These are phyloP conservation scores for Fusarium equiseti DNA, from an alignment of 2,329 filamentous ascomycete species.

Conservation along the genomic window DNA sequence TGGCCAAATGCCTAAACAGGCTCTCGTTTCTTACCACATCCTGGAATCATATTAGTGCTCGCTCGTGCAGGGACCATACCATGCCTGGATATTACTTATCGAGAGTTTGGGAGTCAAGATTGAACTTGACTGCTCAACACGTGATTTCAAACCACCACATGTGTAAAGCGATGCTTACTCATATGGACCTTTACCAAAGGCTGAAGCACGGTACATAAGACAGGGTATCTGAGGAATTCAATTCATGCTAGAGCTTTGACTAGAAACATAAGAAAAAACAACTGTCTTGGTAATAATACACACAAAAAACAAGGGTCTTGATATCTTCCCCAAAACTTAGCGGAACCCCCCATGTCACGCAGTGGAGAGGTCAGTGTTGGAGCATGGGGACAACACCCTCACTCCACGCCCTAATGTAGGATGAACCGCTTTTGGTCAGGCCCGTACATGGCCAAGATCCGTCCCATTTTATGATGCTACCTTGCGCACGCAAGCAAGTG, in stretches of 20 bases:
- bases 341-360: constrained; percentile 37
- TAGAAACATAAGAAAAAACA: constrained; percentile 2
- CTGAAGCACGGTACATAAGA: background rate
- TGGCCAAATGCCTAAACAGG: constrained; percentile 25
- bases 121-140: background rate
- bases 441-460: constrained; percentile 46
- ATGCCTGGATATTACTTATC: constrained; percentile 2
- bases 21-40: constrained; percentile 38
- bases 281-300: background rate
- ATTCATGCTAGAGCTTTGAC: background rate
- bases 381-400: constrained; percentile 50
- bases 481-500: constrained; percentile 33
- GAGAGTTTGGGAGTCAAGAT: constrained; percentile 31
- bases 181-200: background rate
- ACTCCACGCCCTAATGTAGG: constrained; percentile 51
- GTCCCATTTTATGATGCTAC: constrained; percentile 45
- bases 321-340: constrained; percentile 38
- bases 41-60: constrained; percentile 30
- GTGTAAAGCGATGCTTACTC: background rate
- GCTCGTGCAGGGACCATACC: constrained; percentile 24
- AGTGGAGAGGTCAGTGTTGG: constrained; percentile 43
- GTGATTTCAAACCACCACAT: background rate
- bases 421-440: constrained; percentile 49
- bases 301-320: constrained; percentile 42
- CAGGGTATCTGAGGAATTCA: background rate